These are phyloP conservation scores for Bathelium albidoporum DNA, from an alignment of 495 filamentous ascomycete species.

Conservation along the genomic window DNA sequence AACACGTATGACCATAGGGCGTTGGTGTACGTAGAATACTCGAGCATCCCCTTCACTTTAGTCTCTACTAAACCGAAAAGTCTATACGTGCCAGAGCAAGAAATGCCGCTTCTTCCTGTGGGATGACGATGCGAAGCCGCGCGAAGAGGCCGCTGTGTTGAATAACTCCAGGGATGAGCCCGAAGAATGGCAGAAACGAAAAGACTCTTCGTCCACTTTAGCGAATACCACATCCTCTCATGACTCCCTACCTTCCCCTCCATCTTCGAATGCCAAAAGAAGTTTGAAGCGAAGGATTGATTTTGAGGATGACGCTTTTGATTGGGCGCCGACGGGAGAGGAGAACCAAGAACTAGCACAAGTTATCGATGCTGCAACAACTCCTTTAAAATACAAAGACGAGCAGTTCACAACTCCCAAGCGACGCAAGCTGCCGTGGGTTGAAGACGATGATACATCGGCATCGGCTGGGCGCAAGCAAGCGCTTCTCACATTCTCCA, in stretches of 20 bases:
- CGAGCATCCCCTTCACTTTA: not conserved
- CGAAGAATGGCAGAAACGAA: not conserved
- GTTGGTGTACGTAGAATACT: conserved; percentile 14
- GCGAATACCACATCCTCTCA: not conserved
- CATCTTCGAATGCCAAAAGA: not conserved
- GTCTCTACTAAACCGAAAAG: not conserved
- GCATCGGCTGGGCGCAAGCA: not conserved
- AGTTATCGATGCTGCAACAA: conserved; percentile 26
- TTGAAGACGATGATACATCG: conserved; percentile 10
- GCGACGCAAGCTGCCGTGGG: conserved; percentile 32
- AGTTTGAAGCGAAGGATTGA: conserved; percentile 14
- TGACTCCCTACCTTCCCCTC: not conserved
- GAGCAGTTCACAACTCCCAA: conserved; percentile 27
- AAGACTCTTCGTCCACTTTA: conserved; percentile 1
- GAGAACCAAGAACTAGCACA: conserved; percentile 13
- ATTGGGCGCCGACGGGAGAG: conserved; percentile 16
- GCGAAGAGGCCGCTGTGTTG: conserved; percentile 44
- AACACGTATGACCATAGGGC: not conserved
- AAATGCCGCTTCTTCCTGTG: conserved; percentile 66
- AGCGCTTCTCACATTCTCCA: conserved; percentile 13
- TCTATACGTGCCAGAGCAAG: conserved; percentile 56
- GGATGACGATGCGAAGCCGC: conserved; percentile 48
- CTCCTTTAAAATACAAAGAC: conserved; percentile 29
- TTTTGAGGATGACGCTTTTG: conserved; percentile 14
- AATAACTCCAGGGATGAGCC: conserved; percentile 39